phyloP scores from a whole-genome alignment of 2,329 filamentous ascomycete species.

The Cercospora canescens region DNA sequence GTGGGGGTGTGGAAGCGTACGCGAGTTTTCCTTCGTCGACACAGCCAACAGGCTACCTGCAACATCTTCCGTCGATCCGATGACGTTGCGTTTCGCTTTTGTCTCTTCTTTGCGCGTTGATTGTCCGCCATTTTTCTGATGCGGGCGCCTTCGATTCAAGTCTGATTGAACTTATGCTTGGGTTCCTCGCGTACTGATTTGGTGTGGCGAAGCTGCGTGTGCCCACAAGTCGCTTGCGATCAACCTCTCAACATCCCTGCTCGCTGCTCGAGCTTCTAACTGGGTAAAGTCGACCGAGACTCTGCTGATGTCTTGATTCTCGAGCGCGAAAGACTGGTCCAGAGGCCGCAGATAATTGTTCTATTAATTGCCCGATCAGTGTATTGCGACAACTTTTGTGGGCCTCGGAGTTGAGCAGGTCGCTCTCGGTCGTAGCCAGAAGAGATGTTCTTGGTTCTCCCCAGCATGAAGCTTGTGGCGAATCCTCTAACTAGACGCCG shows the following conservation, averaged over 20 bases:
- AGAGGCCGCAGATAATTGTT: neutral
- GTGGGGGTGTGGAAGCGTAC: neutral
- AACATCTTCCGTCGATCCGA: neutral
- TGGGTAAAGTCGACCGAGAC: neutral
- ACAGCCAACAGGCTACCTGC: neutral
- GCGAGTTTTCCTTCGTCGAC: slow-evolving; percentile 1
- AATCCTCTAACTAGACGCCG: no score
- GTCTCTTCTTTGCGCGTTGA: neutral
- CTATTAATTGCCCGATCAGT: neutral
- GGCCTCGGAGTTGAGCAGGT: neutral
- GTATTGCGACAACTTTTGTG: neutral
- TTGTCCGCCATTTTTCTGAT: neutral
- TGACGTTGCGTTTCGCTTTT: neutral
- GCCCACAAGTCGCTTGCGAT: neutral
- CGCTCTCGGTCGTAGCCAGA: neutral
- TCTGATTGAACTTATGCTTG: neutral
- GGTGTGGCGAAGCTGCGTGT: neutral
- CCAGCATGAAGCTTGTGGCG: neutral
- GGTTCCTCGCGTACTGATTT: neutral
- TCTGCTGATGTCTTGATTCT: neutral
- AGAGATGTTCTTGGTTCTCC: neutral
- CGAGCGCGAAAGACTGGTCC: neutral
- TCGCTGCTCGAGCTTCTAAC: neutral
- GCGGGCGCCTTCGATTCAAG: neutral
- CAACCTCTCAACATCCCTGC: neutral